Base-by-base conservation (phyloP, 306 rosid species). In the Gynostemma pentaphyllum region DNA sequence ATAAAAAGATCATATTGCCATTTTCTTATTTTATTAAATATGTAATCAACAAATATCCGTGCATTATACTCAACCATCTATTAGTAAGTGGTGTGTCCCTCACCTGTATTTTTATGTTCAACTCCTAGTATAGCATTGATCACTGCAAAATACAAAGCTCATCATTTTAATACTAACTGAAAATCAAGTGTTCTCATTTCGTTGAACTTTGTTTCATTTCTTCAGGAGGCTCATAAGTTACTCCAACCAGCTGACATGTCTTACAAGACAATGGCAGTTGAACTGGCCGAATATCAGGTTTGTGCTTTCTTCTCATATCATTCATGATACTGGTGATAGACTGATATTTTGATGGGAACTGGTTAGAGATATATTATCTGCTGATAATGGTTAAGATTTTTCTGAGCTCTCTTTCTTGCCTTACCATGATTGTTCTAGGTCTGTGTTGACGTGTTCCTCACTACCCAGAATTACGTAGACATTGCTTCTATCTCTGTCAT, bases 241-340 rank as follows among this genome's bases (percentile, higher is more conserved):
- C 96, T 92, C 71, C 99, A 92, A 50, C 90, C 99, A 2, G 88
- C 78, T 41, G 99, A 92, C 70, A 88, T 86, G 85, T 70, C 83
- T 66, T 84, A 86, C 80, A 86, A 79, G 87, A 81, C 85, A 34
- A 75, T 92, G 80, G 95, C 99, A 28, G 83, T 84, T 69, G 99
- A 92, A 75, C 84, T 88, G 68, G 96, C 99, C 16, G 96, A 92
- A 77, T 88, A 78, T 74, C 99, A 92, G 96, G 99, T 88, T 50
- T 66, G 32, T 32, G 29, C 46, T 37, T 55, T 78, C 64, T 74
- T 56, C n/a, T 40, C 57, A 21, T 64, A 41, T 49, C 51, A n/a
- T n/a, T n/a, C n/a, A 66, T 39, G n/a, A 45, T 56, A 13, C 64
- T 65, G 19, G 7, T 48, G 66, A 54, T 22, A 60, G 36, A 64